Base-by-base conservation (phyloP, 176 grass and related monocot genomes). In the Carex littledalei region DNA sequence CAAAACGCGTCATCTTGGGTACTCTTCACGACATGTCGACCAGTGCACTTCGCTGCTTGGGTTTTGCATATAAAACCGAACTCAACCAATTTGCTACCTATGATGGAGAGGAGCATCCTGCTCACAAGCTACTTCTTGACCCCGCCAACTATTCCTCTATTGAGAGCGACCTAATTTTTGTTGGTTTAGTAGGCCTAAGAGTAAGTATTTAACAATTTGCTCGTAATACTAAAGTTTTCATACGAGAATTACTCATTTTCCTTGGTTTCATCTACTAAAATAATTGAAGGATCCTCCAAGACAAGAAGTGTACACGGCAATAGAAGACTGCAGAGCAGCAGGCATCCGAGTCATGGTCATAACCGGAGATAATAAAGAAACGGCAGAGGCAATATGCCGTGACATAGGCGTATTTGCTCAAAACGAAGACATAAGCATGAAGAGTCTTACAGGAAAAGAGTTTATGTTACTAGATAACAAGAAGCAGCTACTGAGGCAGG, bases 311-410 rank as follows among this genome's bases (percentile, higher is more conserved):
- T 95, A 69, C 81, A 73, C 89, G 81, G 93, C 96, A 85, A 95
- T 99, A 88, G 96, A 95, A 88, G 96, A 99, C 79, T 99, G 96
- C 80, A 90, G 93, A 90, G 93, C 91, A 75, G 96, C 96, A 0
- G 96, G 93, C 31, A 99, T 99, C 81, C 88, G 87, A 77, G 96
- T 99, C 49, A 95, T 99, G 96, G 96, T 99, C 32, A 99, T 99
- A 82, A 99, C 96, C 55, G 96, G 96, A 74, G 96, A 99, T 85
- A 95, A 99, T 85, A 99, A 99, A 87, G 96, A 95, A 95, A 95
- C 96, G 2, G 96, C 96, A 68, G 96, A 99, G 87, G 93, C 93
- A 78, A 99, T 99, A 88, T 99, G 96, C 78, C 84, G 84, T 81
- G 96, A 99, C 59, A 99, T 99, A 45, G 93, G 96, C 8, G 90